Percentiles rank a stretch among this genome's conserved stretches.
phyloP scores from a whole-genome alignment of 2,329 filamentous ascomycete species.

The Alternaria viburni region DNA sequence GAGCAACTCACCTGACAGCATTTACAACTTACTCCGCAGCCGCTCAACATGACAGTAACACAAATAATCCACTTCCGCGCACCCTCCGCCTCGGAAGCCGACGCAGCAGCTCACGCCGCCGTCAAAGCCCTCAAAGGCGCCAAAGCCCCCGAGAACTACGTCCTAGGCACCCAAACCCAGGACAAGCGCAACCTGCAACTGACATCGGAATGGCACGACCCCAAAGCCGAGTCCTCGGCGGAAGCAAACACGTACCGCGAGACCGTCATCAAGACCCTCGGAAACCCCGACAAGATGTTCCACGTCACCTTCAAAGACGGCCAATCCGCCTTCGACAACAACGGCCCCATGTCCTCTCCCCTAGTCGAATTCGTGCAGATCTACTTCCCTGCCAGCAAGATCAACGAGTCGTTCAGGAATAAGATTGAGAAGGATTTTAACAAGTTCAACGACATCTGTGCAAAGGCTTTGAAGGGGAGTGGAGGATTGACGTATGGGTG shows the following conservation, averaged over 20 bases:
- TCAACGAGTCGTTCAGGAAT: neutral
- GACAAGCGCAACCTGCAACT: constrained; percentile 1
- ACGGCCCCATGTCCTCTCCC: neutral
- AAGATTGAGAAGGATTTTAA: neutral
- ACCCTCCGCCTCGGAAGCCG: neutral
- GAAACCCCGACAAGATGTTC: neutral
- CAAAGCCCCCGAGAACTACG: constrained; percentile 4
- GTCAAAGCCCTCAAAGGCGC: constrained; percentile 6
- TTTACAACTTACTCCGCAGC: neutral
- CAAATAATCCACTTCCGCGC: constrained; percentile 6
- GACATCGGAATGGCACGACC: constrained; percentile 8
- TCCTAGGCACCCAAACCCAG: neutral
- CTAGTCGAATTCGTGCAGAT: constrained; percentile 8
- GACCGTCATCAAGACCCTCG: neutral
- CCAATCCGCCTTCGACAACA: neutral
- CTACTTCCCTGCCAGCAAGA: neutral
- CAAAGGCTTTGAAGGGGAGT: neutral
- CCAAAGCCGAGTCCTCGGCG: neutral
- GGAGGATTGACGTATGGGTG: neutral
- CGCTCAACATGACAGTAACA: neutral
- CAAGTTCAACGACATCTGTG: neutral
- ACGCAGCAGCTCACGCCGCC: neutral
- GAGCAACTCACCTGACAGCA: neutral
- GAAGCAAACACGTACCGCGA: neutral
- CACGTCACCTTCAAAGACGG: neutral